phyloP scores from a whole-genome alignment of 169 alveolate species.

The Plasmodium berghei region DNA sequence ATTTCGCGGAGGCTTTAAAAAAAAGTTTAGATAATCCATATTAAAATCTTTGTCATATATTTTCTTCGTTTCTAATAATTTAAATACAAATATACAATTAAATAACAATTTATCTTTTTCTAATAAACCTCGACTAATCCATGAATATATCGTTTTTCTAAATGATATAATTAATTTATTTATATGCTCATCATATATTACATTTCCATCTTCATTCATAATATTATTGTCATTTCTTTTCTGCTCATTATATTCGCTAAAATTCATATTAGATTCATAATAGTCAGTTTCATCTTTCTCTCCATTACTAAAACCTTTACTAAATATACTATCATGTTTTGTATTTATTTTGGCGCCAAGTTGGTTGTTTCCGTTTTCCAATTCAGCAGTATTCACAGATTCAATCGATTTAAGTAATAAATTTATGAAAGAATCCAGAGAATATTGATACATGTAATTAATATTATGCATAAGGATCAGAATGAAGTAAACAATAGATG shows the following conservation, averaged over 20 bases:
- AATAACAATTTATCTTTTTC: constrained; percentile 96
- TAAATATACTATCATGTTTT: constrained; percentile 87
- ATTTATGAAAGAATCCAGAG: constrained; percentile 94
- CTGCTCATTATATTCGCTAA: constrained; percentile 21
- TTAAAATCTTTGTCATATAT: constrained; percentile 90
- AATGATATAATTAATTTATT: constrained; percentile 89
- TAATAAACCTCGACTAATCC: constrained; percentile 96
- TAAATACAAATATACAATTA: constrained; percentile 93
- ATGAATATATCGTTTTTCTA: constrained; percentile 93
- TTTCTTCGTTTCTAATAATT: constrained; percentile 93
- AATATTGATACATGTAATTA: constrained; percentile 97
- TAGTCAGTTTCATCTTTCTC: not conserved
- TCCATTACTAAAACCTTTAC: constrained; percentile 77
- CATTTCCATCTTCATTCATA: not conserved
- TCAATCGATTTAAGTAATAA: constrained; percentile 89
- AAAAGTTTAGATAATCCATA: constrained; percentile 90
- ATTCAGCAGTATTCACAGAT: constrained; percentile 78
- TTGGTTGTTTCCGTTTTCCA: constrained; percentile 60
- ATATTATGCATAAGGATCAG: constrained; percentile 94
- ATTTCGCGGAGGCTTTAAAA: constrained; percentile 90
- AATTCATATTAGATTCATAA: constrained; percentile 27
- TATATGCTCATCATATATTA: constrained; percentile 48
- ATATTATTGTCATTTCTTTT: not conserved
- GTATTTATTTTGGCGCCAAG: constrained; percentile 81
- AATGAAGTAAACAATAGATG: constrained; percentile 96